Evolutionary conservation across 805 yeast genomes (phyloP).

Genomic region (Teunomyces aglyptinius): DNA sequence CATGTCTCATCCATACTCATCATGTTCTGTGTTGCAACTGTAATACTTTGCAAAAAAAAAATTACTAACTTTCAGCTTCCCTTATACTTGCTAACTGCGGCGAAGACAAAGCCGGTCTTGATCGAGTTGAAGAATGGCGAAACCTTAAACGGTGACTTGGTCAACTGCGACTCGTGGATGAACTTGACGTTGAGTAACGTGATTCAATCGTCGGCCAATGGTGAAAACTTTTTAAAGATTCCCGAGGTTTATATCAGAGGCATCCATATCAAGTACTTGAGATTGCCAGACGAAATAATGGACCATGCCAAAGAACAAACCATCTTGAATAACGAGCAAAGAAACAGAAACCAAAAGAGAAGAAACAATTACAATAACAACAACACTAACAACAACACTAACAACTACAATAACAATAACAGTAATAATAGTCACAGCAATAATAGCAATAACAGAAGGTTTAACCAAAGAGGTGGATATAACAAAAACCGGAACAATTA

Average conservation of each 20-base stretch:
- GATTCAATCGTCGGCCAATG: slow-evolving; percentile 60
- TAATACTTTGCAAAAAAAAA: no score
- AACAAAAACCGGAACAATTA: slow-evolving; percentile 24
- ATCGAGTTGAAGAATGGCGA: slow-evolving; percentile 93
- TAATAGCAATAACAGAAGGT: slow-evolving; percentile 21
- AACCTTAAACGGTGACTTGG: slow-evolving; percentile 77
- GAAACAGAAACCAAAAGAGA: slow-evolving; percentile 45
- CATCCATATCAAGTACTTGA: slow-evolving; percentile 72
- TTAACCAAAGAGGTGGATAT: slow-evolving; percentile 22
- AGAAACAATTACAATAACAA: slow-evolving; percentile 37
- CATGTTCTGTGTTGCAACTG: no score
- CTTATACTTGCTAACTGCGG: slow-evolving; percentile 81
- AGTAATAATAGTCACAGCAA: slow-evolving; percentile 6
- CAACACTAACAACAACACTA: slow-evolving; percentile 14
- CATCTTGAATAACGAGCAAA: slow-evolving; percentile 48
- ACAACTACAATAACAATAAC: slow-evolving; percentile 11
- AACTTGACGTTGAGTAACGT: slow-evolving; percentile 81
- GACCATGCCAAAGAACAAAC: slow-evolving; percentile 72
- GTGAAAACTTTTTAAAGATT: slow-evolving; percentile 58
- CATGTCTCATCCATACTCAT: background rate
- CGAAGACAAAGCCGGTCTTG: slow-evolving; percentile 82
- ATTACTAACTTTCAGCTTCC: slow-evolving; percentile 61
- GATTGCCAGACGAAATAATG: slow-evolving; percentile 73
- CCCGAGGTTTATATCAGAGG: slow-evolving; percentile 84
- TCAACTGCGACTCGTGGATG: slow-evolving; percentile 94